Percentiles rank a stretch among this genome's conserved stretches.
These are phyloP conservation scores for Glaciozyma antarctica DNA, from an alignment of 768 basidiomycete species.

Conservation along the genomic window DNA sequence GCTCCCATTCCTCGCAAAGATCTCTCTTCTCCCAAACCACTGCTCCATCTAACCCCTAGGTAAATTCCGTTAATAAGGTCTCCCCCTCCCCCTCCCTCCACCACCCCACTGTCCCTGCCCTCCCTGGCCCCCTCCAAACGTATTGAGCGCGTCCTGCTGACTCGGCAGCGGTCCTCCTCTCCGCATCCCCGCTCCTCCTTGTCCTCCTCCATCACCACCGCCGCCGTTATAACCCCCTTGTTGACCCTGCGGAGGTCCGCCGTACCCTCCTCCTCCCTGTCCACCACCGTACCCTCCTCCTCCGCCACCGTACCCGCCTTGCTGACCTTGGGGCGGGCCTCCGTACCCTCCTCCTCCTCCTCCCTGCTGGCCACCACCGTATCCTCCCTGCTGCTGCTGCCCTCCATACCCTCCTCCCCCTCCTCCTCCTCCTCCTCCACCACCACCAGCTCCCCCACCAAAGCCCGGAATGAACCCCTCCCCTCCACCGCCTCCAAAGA, in stretches of 20 bases:
- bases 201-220: background rate
- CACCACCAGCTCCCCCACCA: background rate
- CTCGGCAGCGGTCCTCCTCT: constrained; percentile 43
- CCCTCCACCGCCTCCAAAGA: constrained; percentile 17
- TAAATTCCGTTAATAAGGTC: background rate
- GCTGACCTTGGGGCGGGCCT: no score
- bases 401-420: constrained; percentile 24
- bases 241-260: background rate
- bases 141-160: constrained; percentile 48
- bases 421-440: no score
- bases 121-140: constrained; percentile 12
- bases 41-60: background rate
- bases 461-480: constrained; percentile 54
- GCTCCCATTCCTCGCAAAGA: no score
- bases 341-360: no score
- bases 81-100: constrained; percentile 3
- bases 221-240: no score
- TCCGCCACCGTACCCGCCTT: no score
- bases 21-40: background rate
- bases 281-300: no score
- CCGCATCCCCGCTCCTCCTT: constrained; percentile 31
- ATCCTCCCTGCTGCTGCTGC: background rate
- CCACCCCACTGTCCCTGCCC: background rate
- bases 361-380: no score
- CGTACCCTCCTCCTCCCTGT: no score